Base-by-base conservation (phyloP, 768 basidiomycete species). In the Lactifluus piperatus region DNA sequence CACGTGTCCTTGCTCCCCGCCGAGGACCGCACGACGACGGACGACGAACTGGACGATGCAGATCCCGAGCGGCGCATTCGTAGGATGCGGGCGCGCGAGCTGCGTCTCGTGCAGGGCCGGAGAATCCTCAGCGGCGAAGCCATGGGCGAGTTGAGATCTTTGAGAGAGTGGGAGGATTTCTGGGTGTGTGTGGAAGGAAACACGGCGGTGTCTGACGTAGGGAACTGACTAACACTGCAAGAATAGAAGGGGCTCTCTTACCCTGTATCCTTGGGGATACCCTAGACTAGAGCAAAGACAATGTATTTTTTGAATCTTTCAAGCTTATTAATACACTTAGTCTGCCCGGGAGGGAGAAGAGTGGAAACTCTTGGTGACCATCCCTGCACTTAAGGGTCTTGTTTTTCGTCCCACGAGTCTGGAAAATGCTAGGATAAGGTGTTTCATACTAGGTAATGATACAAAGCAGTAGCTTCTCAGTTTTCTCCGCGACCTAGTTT, bases 61-160 rank as follows among this genome's bases (percentile, higher is more conserved):
- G 79, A 90, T 50, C 84, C 85, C n/a, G 76, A 84, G 65, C 77
- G 93, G 59, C 80, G 77, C 65, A 78, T 80, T 2, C 77, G 77
- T 60, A 77, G 94, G 53, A 92, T 95, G 88, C 79, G 85, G 39
- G 86, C 85, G 26, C 77, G 94, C 56, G 95, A 99, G 71, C 73
- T 99, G 57, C 80, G 87, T 56, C 76, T 98, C 24, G 75, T 99
- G 1, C 88, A 90, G 65, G 85, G 85, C 10, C 84, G 88, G 66
- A 79, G 82, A 60, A 74, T 90, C 29, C 80, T 91, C 41, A 51
- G 27, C 9, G 59, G 59, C 14, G 59, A 60, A 44, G 54, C 59
- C n/a, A 56, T 56, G 20, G 54, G 59, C 18, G 49, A 51, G 34
- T 22, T 27, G 22, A 56, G 43, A 32, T 24, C 26, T 34, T 20